A percentile compares a stretch with the other conserved stretches of the same genome.
phyloP scores from a whole-genome alignment of 1,139 yeast species.

The Hemisphaericaspora subhashii region DNA sequence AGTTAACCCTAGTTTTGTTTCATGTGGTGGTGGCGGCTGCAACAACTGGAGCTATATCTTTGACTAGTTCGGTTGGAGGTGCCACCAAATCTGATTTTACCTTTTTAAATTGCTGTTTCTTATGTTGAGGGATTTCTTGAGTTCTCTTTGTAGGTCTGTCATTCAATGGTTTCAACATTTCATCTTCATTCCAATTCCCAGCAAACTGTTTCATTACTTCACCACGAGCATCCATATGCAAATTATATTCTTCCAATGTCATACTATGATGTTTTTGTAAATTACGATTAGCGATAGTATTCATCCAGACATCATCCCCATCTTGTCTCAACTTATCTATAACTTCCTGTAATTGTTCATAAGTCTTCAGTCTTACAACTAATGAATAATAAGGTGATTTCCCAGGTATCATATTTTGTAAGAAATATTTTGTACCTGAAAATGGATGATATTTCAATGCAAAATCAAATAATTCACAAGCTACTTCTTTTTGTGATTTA shows the following conservation, averaged over 20 bases:
- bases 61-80: neutral
- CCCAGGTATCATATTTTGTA: constrained; percentile 79
- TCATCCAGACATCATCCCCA: constrained; percentile 17
- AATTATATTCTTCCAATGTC: constrained; percentile 20
- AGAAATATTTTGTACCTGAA: constrained; percentile 77
- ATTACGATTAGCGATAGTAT: constrained; percentile 30
- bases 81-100: neutral
- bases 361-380: constrained; percentile 56
- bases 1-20: neutral
- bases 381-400: constrained; percentile 60
- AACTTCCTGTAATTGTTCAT: constrained; percentile 47
- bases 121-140: constrained; percentile 5
- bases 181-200: constrained; percentile 11
- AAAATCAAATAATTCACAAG: constrained; percentile 47
- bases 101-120: constrained; percentile 2
- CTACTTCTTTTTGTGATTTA: constrained; percentile 54
- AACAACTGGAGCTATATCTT: neutral
- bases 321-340: constrained; percentile 29
- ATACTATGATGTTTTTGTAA: constrained; percentile 33
- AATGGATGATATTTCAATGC: constrained; percentile 57
- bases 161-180: constrained; percentile 12
- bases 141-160: constrained; percentile 11
- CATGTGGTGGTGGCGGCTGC: neutral
- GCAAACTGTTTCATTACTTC: constrained; percentile 9
- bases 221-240: constrained; percentile 11